Evolutionary conservation across 2,329 filamentous ascomycete species (phyloP), one percentile per base, ranked within the genome.

Genomic region (Ambrosiella xylebori): DNA sequence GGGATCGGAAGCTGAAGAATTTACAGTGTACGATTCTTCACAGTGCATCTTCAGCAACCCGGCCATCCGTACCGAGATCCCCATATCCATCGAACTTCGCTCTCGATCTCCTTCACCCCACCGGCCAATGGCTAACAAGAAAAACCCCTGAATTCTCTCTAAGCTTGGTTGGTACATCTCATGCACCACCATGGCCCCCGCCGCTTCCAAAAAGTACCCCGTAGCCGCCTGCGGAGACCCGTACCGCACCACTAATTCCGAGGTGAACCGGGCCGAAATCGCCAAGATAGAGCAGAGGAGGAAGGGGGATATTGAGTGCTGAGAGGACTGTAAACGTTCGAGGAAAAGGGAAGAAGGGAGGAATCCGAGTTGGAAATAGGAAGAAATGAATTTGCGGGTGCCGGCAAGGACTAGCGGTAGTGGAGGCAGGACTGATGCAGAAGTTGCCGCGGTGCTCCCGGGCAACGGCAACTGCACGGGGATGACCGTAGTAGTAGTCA

Each of bases 61-160:
- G 3, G 69, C 68, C 66, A 71, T 67, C 7, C 67, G 60, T 3
- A 71, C 65, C 6, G 69, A 69, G 40, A 71, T 65, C 12, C 68
- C 69, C 69, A 71, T 71, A 51, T 70, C 64, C 40, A 69, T 68
- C 57, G 64, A 62, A 47, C 65, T 67, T 13, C 65, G 61, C 37
- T 68, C 62, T 45, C 63, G 65, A 40, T 68, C 67, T 7, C 66
- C 66, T 39, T 68, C 65, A 2, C 67, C 68, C 67, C 68, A 69
- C 44, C 68, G 64, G 2, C 68, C 64, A 19, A 69, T 68, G 53
- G 63, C 63, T 15, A 68, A 57, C 5, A 69, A 64, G 53, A 69
- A 69, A 60, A 69, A 68, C 12, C 60, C 65, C 56, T 69, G 66
- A 11, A 65, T 65, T 7, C 62, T 60, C 54, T 68, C 66, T 9